Conservation (phyloP, 768 basidiomycete genomes). For the Calocera viscosa region DNA sequence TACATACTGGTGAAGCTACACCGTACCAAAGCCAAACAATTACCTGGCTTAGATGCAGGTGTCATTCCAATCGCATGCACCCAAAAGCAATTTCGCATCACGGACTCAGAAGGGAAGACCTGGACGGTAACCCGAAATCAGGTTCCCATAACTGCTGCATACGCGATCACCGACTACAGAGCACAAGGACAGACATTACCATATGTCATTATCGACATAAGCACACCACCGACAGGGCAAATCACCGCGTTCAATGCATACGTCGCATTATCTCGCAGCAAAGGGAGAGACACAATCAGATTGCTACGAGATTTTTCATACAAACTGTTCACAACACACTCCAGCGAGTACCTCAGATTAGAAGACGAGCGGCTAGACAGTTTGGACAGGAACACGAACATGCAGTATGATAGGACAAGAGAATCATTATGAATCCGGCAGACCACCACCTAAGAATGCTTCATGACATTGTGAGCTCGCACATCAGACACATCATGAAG, state of each 20-base stretch:
- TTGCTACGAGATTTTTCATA: neutral
- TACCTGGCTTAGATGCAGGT: neutral
- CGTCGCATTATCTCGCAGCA: neutral
- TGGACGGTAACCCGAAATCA: conserved; percentile 19
- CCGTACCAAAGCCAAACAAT: neutral
- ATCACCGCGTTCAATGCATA: neutral
- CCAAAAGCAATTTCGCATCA: conserved; percentile 18
- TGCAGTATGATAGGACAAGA: neutral
- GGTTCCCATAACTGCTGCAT: conserved; percentile 29
- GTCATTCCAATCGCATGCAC: neutral
- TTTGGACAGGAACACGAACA: neutral
- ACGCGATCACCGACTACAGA: conserved; percentile 34
- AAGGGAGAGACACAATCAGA: neutral
- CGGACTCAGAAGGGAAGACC: conserved; percentile 8
- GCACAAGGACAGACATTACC: conserved; percentile 35
- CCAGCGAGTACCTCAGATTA: neutral
- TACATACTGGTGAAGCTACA: conserved; percentile 21
- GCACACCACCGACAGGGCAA: neutral
- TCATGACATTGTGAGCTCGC: too few species aligned
- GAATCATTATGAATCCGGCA: too few species aligned
- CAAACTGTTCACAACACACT: neutral
- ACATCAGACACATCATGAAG: too few species aligned
- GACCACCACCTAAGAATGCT: too few species aligned
- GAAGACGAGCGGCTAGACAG: neutral
- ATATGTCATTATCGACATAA: neutral